These are phyloP conservation scores for Telopea speciosissima DNA, from an alignment of 177 flowering plant genomes.

Conservation along the genomic window DNA sequence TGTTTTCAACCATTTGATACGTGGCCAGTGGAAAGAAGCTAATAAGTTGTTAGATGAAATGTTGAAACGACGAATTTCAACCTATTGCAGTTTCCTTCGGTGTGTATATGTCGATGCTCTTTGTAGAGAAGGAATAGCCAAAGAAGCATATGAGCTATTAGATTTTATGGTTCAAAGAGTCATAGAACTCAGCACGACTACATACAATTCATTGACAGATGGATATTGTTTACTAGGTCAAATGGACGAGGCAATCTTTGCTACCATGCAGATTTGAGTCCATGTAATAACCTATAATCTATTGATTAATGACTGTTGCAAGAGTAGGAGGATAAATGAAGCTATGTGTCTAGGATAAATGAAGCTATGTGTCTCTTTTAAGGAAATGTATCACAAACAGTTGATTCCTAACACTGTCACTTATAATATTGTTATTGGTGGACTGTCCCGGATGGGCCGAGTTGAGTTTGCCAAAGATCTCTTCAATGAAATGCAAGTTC, in stretches of 20 bases:
- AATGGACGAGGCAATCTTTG: too few species aligned
- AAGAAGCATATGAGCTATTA: not conserved
- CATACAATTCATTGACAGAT: not conserved
- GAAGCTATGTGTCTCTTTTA: too few species aligned
- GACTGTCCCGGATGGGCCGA: not conserved
- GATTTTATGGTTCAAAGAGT: not conserved
- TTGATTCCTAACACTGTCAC: conserved; percentile 1
- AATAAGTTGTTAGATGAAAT: not conserved
- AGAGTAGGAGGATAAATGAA: not conserved
- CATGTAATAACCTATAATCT: too few species aligned
- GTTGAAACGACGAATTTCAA: not conserved
- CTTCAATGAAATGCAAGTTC: not conserved
- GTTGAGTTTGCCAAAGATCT: not conserved
- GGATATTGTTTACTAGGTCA: not conserved
- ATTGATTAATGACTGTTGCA: not conserved
- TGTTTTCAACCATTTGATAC: not conserved
- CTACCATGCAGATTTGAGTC: too few species aligned
- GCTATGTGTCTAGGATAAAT: not conserved
- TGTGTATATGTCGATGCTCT: not conserved
- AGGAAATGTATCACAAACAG: not conserved
- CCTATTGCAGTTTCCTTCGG: not conserved
- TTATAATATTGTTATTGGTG: not conserved
- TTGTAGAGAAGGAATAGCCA: not conserved
- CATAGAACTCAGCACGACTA: not conserved
- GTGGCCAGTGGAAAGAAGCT: not conserved